These are phyloP conservation scores for Cystobasidium pallidum DNA, from an alignment of 1,284 basidiomycete species.

Conservation along the genomic window DNA sequence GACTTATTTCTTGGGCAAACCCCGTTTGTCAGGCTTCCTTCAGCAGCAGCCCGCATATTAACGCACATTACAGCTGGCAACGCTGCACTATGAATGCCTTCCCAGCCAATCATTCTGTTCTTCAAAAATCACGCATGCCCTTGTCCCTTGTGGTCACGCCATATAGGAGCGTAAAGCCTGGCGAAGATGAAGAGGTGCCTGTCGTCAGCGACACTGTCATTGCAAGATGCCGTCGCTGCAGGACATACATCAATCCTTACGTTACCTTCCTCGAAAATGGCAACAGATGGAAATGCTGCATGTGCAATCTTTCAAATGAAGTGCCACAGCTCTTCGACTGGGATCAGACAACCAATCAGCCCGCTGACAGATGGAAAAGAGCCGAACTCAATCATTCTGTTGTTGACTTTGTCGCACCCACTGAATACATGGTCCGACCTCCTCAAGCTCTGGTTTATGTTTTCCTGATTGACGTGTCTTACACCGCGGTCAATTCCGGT, in stretches of 20 bases:
- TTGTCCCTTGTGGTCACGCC: constrained; percentile 89
- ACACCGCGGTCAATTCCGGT: constrained; percentile 85
- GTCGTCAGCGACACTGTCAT: constrained; percentile 93
- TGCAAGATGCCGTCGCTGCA: constrained; percentile 93
- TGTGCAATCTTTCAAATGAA: constrained; percentile 98
- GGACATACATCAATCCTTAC: constrained; percentile 98
- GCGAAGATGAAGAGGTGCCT: constrained; percentile 67
- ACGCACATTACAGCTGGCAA: constrained; percentile 90
- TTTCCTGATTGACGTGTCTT: constrained; percentile 96
- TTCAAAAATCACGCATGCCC: constrained; percentile 92
- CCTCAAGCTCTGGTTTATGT: constrained; percentile 97
- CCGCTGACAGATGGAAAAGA: constrained; percentile 91
- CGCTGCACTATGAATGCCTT: constrained; percentile 89
- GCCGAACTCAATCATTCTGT: constrained; percentile 90
- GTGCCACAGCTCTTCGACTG: constrained; percentile 99
- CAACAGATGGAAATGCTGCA: constrained; percentile 98
- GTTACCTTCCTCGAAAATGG: constrained; percentile 98
- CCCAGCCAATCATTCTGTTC: constrained; percentile 86
- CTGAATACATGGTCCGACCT: constrained; percentile 97
- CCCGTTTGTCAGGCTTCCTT: constrained; percentile 64
- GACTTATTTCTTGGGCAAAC: neutral
- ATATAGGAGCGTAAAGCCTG: constrained; percentile 72
- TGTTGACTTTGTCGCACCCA: constrained; percentile 96
- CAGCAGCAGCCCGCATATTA: constrained; percentile 75
- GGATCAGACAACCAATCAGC: constrained; percentile 91